These are phyloP conservation scores for Sphaerulina musiva DNA, from an alignment of 2,329 filamentous ascomycete genomes.

Conservation along the genomic window DNA sequence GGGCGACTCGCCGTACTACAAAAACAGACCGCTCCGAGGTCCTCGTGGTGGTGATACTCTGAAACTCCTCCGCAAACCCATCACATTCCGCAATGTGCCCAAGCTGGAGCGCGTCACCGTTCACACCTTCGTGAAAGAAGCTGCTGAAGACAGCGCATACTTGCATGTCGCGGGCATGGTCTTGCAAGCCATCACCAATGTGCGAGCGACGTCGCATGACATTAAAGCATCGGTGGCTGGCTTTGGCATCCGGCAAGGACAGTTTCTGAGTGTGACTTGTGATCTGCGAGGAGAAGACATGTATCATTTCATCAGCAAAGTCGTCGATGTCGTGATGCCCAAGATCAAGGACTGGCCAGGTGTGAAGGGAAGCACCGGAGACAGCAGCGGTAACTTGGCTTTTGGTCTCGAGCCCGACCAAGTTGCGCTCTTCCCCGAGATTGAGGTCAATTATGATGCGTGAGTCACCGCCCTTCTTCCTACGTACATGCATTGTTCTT, in stretches of 20 bases:
- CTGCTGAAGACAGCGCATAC: slow-evolving; percentile 63
- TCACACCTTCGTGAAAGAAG: slow-evolving; percentile 63
- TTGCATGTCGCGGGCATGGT: slow-evolving; percentile 79
- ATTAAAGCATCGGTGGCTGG: slow-evolving; percentile 64
- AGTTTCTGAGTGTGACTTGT: slow-evolving; percentile 68
- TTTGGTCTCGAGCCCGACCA: slow-evolving; percentile 73
- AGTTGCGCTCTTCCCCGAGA: slow-evolving; percentile 81
- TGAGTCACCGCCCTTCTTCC: slow-evolving; percentile 45
- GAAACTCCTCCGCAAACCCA: slow-evolving; percentile 59
- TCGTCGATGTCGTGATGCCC: slow-evolving; percentile 83
- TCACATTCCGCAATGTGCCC: slow-evolving; percentile 78
- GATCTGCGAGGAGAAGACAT: slow-evolving; percentile 73
- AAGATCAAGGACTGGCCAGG: slow-evolving; percentile 95
- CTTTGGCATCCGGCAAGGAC: slow-evolving; percentile 67
- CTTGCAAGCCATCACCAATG: slow-evolving; percentile 77
- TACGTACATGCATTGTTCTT: too few relatives aligned
- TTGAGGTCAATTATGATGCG: slow-evolving; percentile 89
- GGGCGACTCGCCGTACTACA: slow-evolving; percentile 86
- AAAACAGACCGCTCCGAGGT: slow-evolving; percentile 76
- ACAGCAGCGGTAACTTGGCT: slow-evolving; percentile 77
- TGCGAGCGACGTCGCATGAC: slow-evolving; percentile 62
- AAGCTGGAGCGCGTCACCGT: slow-evolving; percentile 74
- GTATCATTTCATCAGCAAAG: slow-evolving; percentile 84
- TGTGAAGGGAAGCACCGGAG: slow-evolving; percentile 68
- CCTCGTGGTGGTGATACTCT: slow-evolving; percentile 73